Evolutionary conservation across 1,284 basidiomycete species (phyloP), one percentile per base, ranked within the genome.

Genomic region (Austropuccinia psidii): DNA sequence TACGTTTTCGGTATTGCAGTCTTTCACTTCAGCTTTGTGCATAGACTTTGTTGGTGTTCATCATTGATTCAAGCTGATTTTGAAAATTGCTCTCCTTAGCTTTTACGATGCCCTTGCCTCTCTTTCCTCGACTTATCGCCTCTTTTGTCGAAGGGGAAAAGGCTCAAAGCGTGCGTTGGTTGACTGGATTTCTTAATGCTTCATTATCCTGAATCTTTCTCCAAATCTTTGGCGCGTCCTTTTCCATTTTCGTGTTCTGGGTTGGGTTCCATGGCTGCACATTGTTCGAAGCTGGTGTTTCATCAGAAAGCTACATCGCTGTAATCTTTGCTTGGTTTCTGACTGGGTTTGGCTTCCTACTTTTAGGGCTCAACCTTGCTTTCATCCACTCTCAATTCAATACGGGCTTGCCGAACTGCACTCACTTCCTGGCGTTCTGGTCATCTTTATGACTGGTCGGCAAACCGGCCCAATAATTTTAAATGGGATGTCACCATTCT

Each of bases 41-140:
- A 27, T 41, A 24, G 1, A 21, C 35, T 35, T 57, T 29, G 35
- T 29, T 31, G 45, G 15, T 8, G 19, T 15, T 33, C 62, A 37
- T 15, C 9, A 33, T 24, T 13, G 24, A 57, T 27, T 50, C 9
- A 57, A 19, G 52, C 2, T 43, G 4, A 1, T 52, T 21, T 19
- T 66, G 19, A 4, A 29, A 35, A 35, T 45, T 11, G 29, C 29
- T 27, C 24, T 65, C 45, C 29, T 43, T 78, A 88, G 91, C 91
- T 15, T 94, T 93, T 81, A 94, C 92, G n/a, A 90, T 94, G 54
- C 91, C 91, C n/a, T 84, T 94, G 37, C 91, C 91, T 39, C 85
- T 94, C 47, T 94, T 94, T 81, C 92, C 91, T 55, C 86, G 91
- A 29, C 74, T 81, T 24, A 80, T 79, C 43, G 75, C 67, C 17